Evolutionary conservation across 345 rosid genomes (phyloP).

Genomic region (Brassica napus): DNA sequence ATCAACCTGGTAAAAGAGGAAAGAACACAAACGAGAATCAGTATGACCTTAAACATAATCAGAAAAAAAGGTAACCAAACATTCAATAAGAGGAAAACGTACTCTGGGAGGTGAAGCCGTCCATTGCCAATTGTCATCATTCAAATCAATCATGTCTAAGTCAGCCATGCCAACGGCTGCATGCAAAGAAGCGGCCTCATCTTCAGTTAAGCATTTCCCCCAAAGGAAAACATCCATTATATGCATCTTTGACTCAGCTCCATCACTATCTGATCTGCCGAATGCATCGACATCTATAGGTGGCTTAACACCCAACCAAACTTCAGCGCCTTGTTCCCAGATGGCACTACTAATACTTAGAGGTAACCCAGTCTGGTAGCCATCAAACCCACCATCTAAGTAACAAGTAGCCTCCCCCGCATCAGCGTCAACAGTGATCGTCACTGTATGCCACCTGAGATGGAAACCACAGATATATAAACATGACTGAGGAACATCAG

Average conservation of each 20-base stretch:
- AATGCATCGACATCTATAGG: slow-evolving; percentile 93
- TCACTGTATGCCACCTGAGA: slow-evolving; percentile 97
- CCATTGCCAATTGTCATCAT: slow-evolving; percentile 98
- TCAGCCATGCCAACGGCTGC: slow-evolving; percentile 73
- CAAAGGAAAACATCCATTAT: slow-evolving; percentile 98
- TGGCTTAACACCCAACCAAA: slow-evolving; percentile 93
- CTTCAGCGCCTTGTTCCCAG: slow-evolving; percentile 90
- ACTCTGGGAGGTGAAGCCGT: slow-evolving; percentile 95
- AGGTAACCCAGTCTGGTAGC: slow-evolving; percentile 75
- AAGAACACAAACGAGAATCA: slow-evolving; percentile 36
- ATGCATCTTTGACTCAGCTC: slow-evolving; percentile 97
- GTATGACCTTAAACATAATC: slow-evolving; percentile 4
- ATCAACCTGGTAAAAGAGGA: slow-evolving; percentile 61
- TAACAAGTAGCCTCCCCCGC: slow-evolving; percentile 95
- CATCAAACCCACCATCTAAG: slow-evolving; percentile 97
- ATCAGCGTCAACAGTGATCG: slow-evolving; percentile 93
- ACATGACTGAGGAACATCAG: slow-evolving; percentile 21
- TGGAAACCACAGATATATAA: slow-evolving; percentile 6
- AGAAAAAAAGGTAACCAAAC: slow-evolving; percentile 11
- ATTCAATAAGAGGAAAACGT: slow-evolving; percentile 35
- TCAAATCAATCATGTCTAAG: slow-evolving; percentile 71
- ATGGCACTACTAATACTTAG: slow-evolving; percentile 62
- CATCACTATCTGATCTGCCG: slow-evolving; percentile 99
- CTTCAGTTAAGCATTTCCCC: slow-evolving; percentile 97
- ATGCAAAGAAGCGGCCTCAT: slow-evolving; percentile 83